A percentile compares a stretch with the other conserved stretches of the same genome.
Evolutionary conservation across 2,329 filamentous ascomycete species (phyloP).

Genomic region (Fusarium succisae): DNA sequence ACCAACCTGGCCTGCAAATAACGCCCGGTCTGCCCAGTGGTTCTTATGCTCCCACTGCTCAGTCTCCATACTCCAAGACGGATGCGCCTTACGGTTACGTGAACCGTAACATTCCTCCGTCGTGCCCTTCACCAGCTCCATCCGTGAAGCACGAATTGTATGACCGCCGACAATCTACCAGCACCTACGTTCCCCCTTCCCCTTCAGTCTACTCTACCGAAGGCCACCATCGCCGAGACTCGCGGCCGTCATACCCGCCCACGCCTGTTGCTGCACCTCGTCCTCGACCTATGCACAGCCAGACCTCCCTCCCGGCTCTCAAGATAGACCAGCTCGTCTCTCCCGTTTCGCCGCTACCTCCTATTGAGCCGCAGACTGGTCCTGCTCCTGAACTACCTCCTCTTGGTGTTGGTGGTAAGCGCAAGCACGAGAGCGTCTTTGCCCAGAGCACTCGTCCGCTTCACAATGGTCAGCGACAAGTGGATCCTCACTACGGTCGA

Average conservation of each 20-base stretch:
- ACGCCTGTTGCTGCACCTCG: slow-evolving; percentile 43
- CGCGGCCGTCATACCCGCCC: slow-evolving; percentile 43
- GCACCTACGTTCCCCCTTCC: slow-evolving; percentile 52
- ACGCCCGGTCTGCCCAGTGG: slow-evolving; percentile 48
- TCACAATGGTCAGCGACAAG: slow-evolving; percentile 51
- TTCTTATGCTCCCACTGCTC: slow-evolving; percentile 48
- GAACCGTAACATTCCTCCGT: slow-evolving; percentile 42
- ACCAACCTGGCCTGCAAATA: slow-evolving; percentile 48
- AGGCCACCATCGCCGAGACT: slow-evolving; percentile 45
- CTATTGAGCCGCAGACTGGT: slow-evolving; percentile 49
- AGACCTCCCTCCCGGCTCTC: slow-evolving; percentile 48
- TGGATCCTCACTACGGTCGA: slow-evolving; percentile 45
- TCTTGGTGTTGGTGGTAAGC: slow-evolving; percentile 47
- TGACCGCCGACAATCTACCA: slow-evolving; percentile 50
- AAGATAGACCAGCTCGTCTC: slow-evolving; percentile 45
- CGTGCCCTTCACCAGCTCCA: slow-evolving; percentile 45
- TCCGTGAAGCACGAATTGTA: slow-evolving; percentile 48
- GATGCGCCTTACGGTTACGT: slow-evolving; percentile 53
- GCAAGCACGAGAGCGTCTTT: slow-evolving; percentile 51
- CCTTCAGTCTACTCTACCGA: slow-evolving; percentile 47
- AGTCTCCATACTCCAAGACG: slow-evolving; percentile 52
- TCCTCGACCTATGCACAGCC: slow-evolving; percentile 28
- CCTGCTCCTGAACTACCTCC: slow-evolving; percentile 40
- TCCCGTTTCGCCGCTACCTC: slow-evolving; percentile 47
- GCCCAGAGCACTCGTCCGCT: slow-evolving; percentile 45